Evolutionary conservation across 129 eudicot species (phyloP).

Genomic region (Centrapalus pauciflorus): DNA sequence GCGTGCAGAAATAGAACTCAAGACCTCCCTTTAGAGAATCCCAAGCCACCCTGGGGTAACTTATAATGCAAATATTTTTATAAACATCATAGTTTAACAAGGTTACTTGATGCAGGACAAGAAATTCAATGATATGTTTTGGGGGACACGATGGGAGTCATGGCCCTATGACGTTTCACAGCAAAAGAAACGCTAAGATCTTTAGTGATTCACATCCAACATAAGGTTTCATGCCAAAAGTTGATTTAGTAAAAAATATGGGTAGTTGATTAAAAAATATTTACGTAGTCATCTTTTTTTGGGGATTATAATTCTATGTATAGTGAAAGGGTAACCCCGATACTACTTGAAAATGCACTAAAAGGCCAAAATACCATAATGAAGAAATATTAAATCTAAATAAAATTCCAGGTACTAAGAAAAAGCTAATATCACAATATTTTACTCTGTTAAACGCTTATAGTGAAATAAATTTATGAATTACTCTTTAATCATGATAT

Average conservation of each 20-base stretch:
- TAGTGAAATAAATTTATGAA: neutral
- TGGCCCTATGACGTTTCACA: neutral
- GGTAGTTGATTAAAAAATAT: neutral
- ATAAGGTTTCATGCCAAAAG: neutral
- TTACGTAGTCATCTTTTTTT: neutral
- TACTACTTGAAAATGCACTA: neutral
- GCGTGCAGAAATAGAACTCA: too few species aligned
- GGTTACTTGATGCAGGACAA: neutral
- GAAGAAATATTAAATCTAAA: neutral
- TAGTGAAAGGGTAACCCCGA: neutral
- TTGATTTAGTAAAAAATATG: neutral
- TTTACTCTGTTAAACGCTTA: neutral
- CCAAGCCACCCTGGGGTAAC: too few species aligned
- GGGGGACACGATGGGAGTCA: neutral
- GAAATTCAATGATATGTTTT: neutral
- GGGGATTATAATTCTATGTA: neutral
- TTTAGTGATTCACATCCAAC: neutral
- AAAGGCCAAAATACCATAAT: neutral
- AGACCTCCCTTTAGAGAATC: too few species aligned
- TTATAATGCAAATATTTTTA: neutral
- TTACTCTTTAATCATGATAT: neutral
- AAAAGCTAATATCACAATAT: neutral
- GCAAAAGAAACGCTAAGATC: too few species aligned
- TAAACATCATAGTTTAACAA: neutral
- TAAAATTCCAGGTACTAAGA: neutral